A percentile compares a stretch with the other conserved stretches of the same genome.
phyloP scores from a whole-genome alignment of 164 flowering plant species.

The Euptelea pleiosperma region DNA sequence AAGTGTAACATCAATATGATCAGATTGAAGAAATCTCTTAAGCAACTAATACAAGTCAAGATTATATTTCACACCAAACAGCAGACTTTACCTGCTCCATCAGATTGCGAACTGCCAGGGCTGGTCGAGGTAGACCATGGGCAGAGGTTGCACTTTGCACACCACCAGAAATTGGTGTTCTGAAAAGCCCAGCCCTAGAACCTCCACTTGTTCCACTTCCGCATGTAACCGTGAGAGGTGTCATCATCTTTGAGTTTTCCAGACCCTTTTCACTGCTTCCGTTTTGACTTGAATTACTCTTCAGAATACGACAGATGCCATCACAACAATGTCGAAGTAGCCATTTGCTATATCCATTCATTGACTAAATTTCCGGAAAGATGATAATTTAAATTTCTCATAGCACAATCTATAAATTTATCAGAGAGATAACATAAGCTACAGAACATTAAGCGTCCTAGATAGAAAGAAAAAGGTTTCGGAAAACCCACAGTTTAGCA shows the following conservation, averaged over 20 bases:
- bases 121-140: slow-evolving; percentile 94
- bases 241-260: slow-evolving; percentile 22
- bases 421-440: neutral
- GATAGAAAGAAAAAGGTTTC: no score
- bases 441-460: no score
- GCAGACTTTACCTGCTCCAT: slow-evolving; percentile 83
- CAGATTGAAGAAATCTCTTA: neutral
- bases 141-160: slow-evolving; percentile 99
- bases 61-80: neutral
- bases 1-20: neutral
- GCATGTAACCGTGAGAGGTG: slow-evolving; percentile 24
- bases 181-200: slow-evolving; percentile 84
- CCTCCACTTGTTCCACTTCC: slow-evolving; percentile 50
- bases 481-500: neutral
- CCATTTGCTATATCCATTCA: slow-evolving; percentile 23
- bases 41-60: neutral
- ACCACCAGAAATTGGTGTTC: slow-evolving; percentile 99
- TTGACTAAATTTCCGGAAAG: slow-evolving; percentile 15
- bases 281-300: slow-evolving; percentile 43
- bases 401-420: neutral
- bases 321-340: slow-evolving; percentile 35
- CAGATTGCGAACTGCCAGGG: slow-evolving; percentile 94
- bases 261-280: slow-evolving; percentile 26
- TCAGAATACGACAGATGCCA: slow-evolving; percentile 43
- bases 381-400: neutral